A percentile compares a stretch with the other conserved stretches of the same genome.
These are phyloP conservation scores for Taiozyma sp. DNA, from an alignment of 1,139 yeast genomes.

Conservation along the genomic window DNA sequence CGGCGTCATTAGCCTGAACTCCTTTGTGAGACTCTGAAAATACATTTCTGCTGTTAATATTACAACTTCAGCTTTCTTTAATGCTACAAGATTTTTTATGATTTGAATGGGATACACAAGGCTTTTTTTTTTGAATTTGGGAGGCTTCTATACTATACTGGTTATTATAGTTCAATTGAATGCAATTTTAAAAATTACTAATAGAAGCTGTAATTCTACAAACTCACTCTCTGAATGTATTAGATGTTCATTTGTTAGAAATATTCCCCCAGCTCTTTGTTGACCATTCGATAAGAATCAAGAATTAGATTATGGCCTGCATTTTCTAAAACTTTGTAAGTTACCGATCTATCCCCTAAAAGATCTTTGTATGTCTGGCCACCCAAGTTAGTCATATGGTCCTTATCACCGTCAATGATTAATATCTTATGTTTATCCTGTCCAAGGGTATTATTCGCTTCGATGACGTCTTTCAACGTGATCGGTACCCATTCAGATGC, in stretches of 20 bases:
- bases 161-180: no score
- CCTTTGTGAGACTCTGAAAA: constrained; percentile 15
- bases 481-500: constrained; percentile 16
- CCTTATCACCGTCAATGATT: constrained; percentile 19
- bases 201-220: not conserved
- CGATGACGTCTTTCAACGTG: constrained; percentile 12
- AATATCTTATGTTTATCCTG: constrained; percentile 6
- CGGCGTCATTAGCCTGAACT: constrained; percentile 14
- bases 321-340: constrained; percentile 11
- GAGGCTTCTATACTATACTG: no score
- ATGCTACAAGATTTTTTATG: not conserved
- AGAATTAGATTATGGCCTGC: constrained; percentile 21
- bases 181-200: no score
- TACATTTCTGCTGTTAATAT: not conserved
- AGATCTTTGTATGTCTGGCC: constrained; percentile 18
- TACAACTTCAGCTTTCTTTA: not conserved
- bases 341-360: constrained; percentile 9
- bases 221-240: no score
- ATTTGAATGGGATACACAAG: not conserved
- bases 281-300: constrained; percentile 13
- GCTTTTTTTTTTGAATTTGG: not conserved
- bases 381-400: constrained; percentile 18
- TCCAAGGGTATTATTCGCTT: constrained; percentile 3
- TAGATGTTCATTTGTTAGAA: not conserved
- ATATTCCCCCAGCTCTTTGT: constrained; percentile 7